Percentiles rank a stretch among this genome's conserved stretches.
These are phyloP conservation scores for Blumeriella jaapii DNA, from an alignment of 2,329 filamentous ascomycete species.

Conservation along the genomic window DNA sequence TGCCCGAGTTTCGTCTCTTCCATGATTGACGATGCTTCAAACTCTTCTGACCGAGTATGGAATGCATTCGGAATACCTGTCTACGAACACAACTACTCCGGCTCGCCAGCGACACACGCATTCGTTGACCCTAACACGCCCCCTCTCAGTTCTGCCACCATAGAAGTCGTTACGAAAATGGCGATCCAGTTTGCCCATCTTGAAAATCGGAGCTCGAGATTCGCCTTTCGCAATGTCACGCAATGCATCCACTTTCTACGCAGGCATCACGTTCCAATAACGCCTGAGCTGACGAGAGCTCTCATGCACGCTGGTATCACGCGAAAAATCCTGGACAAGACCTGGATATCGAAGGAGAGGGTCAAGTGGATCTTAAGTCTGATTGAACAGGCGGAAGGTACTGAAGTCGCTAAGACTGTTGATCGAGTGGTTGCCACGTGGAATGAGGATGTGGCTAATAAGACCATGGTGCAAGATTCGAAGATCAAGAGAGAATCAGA, in stretches of 20 bases:
- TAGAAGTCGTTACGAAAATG: conserved; percentile 18
- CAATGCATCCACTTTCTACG: conserved; percentile 21
- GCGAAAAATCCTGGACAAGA: conserved; percentile 11
- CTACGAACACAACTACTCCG: conserved; percentile 3
- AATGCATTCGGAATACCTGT: conserved; percentile 14
- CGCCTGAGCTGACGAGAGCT: conserved; percentile 15
- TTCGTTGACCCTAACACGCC: background rate
- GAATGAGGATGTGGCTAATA: conserved; percentile 7
- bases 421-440: conserved; percentile 13
- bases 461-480: background rate
- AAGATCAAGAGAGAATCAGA: conserved; percentile 6
- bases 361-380: conserved; percentile 17
- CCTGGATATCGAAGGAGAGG: conserved; percentile 15
- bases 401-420: conserved; percentile 17
- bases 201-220: conserved; percentile 7
- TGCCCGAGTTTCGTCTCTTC: conserved; percentile 15
- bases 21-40: conserved; percentile 11
- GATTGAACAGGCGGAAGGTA: conserved; percentile 19
- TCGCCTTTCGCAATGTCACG: conserved; percentile 21
- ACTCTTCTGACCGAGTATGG: conserved; percentile 15
- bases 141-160: conserved; percentile 9
- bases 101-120: conserved; percentile 1
- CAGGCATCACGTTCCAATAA: conserved; percentile 13
- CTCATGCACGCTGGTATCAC: conserved; percentile 18
- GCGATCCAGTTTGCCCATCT: conserved; percentile 20